A percentile compares a stretch with the other conserved stretches of the same genome.
These are phyloP conservation scores for Trypanosoma lewisi DNA, from an alignment of 208 protist genomes.

Conservation along the genomic window DNA sequence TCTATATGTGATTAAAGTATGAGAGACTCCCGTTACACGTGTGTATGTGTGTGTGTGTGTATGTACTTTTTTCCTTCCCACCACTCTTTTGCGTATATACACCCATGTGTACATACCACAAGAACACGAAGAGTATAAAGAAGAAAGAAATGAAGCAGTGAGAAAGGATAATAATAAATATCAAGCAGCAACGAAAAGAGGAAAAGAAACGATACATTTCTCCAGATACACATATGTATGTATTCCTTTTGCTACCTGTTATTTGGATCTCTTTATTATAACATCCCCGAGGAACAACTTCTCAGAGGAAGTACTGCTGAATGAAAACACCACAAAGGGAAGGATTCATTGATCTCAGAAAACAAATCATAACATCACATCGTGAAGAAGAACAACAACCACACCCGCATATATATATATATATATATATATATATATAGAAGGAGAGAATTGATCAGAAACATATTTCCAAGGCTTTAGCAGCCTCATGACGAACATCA, in stretches of 20 bases:
- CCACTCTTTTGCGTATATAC: neutral
- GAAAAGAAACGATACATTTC: too few species aligned
- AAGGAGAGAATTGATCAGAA: conserved; percentile 30
- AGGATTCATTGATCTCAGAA: neutral
- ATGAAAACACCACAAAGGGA: too few species aligned
- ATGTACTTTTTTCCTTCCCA: neutral
- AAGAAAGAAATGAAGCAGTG: neutral
- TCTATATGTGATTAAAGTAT: neutral
- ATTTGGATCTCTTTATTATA: too few species aligned
- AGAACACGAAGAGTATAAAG: neutral
- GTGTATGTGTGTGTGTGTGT: neutral
- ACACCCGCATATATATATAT: neutral
- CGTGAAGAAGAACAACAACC: conserved; percentile 7
- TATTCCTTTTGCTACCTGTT: too few species aligned
- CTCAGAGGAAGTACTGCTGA: too few species aligned
- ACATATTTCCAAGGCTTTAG: conserved; percentile 70
- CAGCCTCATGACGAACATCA: conserved; percentile 79
- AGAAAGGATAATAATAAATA: too few species aligned
- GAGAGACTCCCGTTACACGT: neutral
- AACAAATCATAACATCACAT: neutral
- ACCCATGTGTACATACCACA: neutral
- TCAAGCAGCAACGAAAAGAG: too few species aligned
- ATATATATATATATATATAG: conserved; percentile 8
- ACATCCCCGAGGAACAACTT: too few species aligned
- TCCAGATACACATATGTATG: too few species aligned